Evolutionary conservation across 2,329 filamentous ascomycete species (phyloP), one percentile per base, ranked within the genome.

Genomic region (Calonectria naviculata): DNA sequence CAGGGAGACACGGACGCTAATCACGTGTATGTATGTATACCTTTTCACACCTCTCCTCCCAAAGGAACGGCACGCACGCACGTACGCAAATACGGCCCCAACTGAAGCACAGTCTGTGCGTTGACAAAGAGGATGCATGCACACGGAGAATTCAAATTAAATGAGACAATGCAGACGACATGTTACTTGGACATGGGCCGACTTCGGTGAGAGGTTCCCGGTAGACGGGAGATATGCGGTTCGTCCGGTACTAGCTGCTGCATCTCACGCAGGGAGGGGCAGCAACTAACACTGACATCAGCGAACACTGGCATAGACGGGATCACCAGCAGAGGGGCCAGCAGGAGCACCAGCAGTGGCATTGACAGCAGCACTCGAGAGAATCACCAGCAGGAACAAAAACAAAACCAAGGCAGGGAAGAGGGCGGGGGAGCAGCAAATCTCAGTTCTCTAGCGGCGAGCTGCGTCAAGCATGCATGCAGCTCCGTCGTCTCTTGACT

Each of bases 111-210:
- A 21, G 56, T 61, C 56, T 61, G 56, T 61, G 56, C 56, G 38
- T 28, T 29, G 38, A 26, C 56, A 61, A 61, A 61, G 56, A 61
- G 24, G 36, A n/a, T 54, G 46, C 63, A 42, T 56, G 34, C 63
- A 52, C 26, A 41, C 62, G 31, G 36, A 38, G 46, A 49, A 49
- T 36, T 41, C 31, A 36, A 41, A 19, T 31, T 24, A 67, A 67
- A 60, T 67, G 65, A 67, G 58, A 67, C 65, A 67, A 60, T 67
- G 54, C 65, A 61, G 41, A 61, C 56, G 56, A 42, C 28, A 29
- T 67, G 52, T 60, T 58, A 56, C 49, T n/a, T 44, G 36, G 42
- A 49, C 24, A 31, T 67, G 65, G 65, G 24, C 26, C 42, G 42
- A 47, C 52, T 60, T 42, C 44, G 31, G 41, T 60, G 64, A 60